Percentiles rank a stretch among this genome's conserved stretches.
phyloP scores from a whole-genome alignment of 257 asterid genomes.

The Solanum pinnatisectum region DNA sequence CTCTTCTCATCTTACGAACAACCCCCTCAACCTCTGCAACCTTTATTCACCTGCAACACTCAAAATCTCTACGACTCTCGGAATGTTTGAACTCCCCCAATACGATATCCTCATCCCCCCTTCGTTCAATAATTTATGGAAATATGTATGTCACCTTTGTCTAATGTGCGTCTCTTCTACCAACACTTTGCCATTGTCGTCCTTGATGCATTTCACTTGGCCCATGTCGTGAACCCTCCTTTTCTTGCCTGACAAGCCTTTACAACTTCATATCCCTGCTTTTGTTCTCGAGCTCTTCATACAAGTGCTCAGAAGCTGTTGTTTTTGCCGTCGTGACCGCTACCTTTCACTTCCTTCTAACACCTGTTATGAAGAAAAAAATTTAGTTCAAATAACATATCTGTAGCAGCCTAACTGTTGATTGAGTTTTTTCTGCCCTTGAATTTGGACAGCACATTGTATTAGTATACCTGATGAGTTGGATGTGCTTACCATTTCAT shows the following conservation, averaged over 20 bases:
- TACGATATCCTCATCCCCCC: not conserved
- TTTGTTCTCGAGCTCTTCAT: not conserved
- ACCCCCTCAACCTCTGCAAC: not conserved
- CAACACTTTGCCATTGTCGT: not conserved
- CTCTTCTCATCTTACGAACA: not conserved
- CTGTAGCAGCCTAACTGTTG: not conserved
- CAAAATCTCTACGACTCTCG: not conserved
- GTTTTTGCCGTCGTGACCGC: not conserved
- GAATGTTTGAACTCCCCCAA: not conserved
- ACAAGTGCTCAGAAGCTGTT: not conserved
- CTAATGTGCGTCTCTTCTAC: not conserved
- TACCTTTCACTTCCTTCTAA: not conserved
- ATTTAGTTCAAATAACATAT: not conserved
- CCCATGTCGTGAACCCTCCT: not conserved
- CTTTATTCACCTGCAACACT: not conserved
- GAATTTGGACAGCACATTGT: not conserved
- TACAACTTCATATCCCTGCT: not conserved
- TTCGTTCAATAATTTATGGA: not conserved
- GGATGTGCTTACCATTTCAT: not conserved
- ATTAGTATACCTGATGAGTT: not conserved
- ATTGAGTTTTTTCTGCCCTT: not conserved
- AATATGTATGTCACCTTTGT: not conserved
- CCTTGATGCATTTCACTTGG: not conserved
- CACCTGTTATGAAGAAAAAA: not conserved
- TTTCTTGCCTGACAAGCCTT: not conserved